These are phyloP conservation scores for Xylaria sp. DNA, from an alignment of 2,329 filamentous ascomycete genomes.

Conservation along the genomic window DNA sequence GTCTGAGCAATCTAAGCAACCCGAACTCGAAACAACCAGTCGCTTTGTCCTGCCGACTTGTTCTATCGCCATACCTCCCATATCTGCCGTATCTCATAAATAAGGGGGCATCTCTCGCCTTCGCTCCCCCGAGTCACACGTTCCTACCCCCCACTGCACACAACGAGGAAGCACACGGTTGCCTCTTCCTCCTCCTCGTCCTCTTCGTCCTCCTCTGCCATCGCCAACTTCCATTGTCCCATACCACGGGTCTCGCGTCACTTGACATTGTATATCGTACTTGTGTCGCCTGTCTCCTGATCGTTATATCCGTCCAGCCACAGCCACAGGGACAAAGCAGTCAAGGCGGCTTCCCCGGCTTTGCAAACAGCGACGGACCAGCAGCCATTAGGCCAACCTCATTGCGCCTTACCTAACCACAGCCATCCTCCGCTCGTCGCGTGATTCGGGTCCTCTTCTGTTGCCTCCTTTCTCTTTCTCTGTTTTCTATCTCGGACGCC, in stretches of 20 bases:
- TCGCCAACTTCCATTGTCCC: too few species aligned
- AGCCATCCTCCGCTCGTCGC: constrained; percentile 33
- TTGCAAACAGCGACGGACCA: constrained; percentile 32
- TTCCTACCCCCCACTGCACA: background rate
- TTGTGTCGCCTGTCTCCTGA: constrained; percentile 3
- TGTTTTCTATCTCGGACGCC: constrained; percentile 22
- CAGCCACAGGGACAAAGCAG: constrained; percentile 27
- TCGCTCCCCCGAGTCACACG: too few species aligned
- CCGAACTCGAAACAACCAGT: constrained; percentile 10
- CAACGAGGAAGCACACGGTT: constrained; percentile 13
- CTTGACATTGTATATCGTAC: constrained; percentile 31
- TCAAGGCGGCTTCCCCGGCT: constrained; percentile 28
- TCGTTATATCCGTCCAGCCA: background rate
- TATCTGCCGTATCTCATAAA: background rate
- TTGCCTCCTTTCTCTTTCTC: constrained; percentile 27
- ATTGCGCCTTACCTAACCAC: constrained; percentile 34
- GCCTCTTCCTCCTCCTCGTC: background rate
- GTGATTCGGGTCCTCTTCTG: constrained; percentile 31
- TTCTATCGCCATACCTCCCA: background rate
- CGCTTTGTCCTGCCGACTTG: constrained; percentile 33
- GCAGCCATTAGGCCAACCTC: constrained; percentile 28
- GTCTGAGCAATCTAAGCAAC: constrained; percentile 25
- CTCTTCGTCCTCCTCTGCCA: too few species aligned
- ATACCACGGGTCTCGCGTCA: constrained; percentile 24
- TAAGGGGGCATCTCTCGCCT: background rate